Evolutionary conservation across 2,329 filamentous ascomycete species (phyloP).

Genomic region (Epichloe glyceriae): DNA sequence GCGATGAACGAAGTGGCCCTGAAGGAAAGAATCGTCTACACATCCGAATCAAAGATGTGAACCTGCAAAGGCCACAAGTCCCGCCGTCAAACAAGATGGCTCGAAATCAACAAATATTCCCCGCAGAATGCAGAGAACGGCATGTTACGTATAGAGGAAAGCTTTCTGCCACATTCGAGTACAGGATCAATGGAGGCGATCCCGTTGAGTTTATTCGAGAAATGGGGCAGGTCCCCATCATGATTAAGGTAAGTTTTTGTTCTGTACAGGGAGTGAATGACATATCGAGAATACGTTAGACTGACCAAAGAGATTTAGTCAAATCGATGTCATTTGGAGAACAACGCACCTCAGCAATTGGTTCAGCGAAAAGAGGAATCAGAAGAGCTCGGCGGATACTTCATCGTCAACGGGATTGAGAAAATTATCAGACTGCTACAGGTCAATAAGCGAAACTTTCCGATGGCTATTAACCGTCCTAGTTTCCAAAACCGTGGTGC

Average conservation of each 20-base stretch:
- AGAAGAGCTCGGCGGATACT: slow-evolving; percentile 92
- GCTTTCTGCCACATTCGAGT: slow-evolving; percentile 72
- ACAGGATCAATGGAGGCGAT: slow-evolving; percentile 74
- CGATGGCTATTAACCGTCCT: slow-evolving; percentile 82
- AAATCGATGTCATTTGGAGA: slow-evolving; percentile 80
- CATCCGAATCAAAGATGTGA: slow-evolving; percentile 68
- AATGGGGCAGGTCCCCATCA: slow-evolving; percentile 79
- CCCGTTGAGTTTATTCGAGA: slow-evolving; percentile 73
- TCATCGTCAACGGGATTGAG: slow-evolving; percentile 94
- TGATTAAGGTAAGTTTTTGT: slow-evolving; percentile 58
- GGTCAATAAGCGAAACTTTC: slow-evolving; percentile 82
- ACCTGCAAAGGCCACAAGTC: slow-evolving; percentile 68
- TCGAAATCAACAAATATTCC: slow-evolving; percentile 72
- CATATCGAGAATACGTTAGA: background rate
- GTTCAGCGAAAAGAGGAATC: slow-evolving; percentile 87
- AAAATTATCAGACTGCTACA: slow-evolving; percentile 91
- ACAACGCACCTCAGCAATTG: slow-evolving; percentile 67
- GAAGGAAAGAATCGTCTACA: slow-evolving; percentile 59
- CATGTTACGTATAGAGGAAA: slow-evolving; percentile 85
- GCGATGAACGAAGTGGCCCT: slow-evolving; percentile 48
- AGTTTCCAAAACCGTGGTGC: slow-evolving; percentile 82
- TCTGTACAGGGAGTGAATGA: background rate
- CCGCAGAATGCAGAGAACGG: slow-evolving; percentile 86
- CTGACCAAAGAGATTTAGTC: slow-evolving; percentile 39
- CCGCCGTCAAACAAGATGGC: slow-evolving; percentile 76